Evolutionary conservation across 768 basidiomycete species (phyloP), one percentile per base, ranked within the genome.

Genomic region (Pleurotus eryngii): DNA sequence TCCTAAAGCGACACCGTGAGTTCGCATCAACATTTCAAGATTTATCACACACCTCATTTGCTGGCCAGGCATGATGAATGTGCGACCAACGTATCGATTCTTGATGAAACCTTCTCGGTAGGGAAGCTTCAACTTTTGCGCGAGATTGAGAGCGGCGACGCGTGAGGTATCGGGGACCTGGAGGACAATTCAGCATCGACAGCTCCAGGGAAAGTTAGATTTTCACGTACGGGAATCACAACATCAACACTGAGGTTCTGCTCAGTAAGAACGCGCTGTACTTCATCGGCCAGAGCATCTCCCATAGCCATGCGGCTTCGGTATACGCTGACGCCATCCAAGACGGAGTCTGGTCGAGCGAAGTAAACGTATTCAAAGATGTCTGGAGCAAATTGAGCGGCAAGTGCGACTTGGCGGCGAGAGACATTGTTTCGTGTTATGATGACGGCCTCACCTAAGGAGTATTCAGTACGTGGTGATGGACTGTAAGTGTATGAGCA

Each of bases 311-410:
- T 98, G 39, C 97, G 88, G 67, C 92, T 91, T 47, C 97, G 85
- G 72, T 98, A 98, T 46, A 98, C 97, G 67, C 92, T 95, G 71
- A 99, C 87, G 43, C 96, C 95, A 67, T 99, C 95, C 50, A 99
- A 80, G 49, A 98, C 97, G 5, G 94, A 97, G 74, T 99, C 97
- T 0, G 96, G 97, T 56, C 97, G 87, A 5, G 97, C 95, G 69
- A 99, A 94, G 75, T 99, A 99, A 61, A 99, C 97, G 65, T 85
- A 97, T 80, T 99, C 97, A 68, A 98, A 99, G 65, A 99, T 97
- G 73, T 98, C 97, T 18, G 97, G 97, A 1, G 96, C 91, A 68
- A 98, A 97, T 1, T 81, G 83, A 5, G 84, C 81, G 5, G 85
- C 76, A 15, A 84, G 75, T 8, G 80, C 81, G 49, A 93, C 86